Percentiles rank a stretch among this genome's conserved stretches.
phyloP scores from a whole-genome alignment of 805 yeast species.

The Ogataea corticis region DNA sequence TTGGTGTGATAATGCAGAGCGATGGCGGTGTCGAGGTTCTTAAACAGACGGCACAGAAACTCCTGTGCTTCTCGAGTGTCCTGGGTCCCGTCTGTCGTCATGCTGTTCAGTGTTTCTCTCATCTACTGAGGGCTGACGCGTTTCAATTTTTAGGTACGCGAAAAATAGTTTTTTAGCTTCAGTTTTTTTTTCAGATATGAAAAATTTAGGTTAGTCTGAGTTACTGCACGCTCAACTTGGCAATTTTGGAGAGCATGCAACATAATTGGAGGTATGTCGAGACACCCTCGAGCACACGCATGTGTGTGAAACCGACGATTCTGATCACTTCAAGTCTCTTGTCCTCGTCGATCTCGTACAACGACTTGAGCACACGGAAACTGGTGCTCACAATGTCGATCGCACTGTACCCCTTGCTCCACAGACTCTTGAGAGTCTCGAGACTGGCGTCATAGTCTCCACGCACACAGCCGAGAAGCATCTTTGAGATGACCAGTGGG shows the following conservation, averaged over 20 bases:
- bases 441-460: constrained; percentile 62
- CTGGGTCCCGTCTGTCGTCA: too few species aligned
- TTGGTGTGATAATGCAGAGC: constrained; percentile 26
- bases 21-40: constrained; percentile 21
- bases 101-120: too few species aligned
- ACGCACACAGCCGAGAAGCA: constrained; percentile 45
- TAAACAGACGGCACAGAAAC: constrained; percentile 12
- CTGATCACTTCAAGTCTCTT: constrained; percentile 73
- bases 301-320: constrained; percentile 87
- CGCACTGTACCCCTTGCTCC: constrained; percentile 91
- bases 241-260: constrained; percentile 70
- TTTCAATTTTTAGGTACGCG: not conserved
- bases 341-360: constrained; percentile 68
- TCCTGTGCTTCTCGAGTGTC: not conserved
- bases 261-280: constrained; percentile 82
- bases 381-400: constrained; percentile 90
- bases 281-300: constrained; percentile 93
- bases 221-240: constrained; percentile 24
- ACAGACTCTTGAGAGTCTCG: constrained; percentile 61
- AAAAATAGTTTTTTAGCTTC: not conserved
- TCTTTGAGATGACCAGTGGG: constrained; percentile 77
- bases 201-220: not conserved
- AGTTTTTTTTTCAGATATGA: constrained; percentile 5
- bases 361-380: constrained; percentile 80
- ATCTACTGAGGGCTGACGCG: not conserved